These are phyloP conservation scores for Botrytis paeoniae DNA, from an alignment of 2,329 filamentous ascomycete species.

Conservation along the genomic window DNA sequence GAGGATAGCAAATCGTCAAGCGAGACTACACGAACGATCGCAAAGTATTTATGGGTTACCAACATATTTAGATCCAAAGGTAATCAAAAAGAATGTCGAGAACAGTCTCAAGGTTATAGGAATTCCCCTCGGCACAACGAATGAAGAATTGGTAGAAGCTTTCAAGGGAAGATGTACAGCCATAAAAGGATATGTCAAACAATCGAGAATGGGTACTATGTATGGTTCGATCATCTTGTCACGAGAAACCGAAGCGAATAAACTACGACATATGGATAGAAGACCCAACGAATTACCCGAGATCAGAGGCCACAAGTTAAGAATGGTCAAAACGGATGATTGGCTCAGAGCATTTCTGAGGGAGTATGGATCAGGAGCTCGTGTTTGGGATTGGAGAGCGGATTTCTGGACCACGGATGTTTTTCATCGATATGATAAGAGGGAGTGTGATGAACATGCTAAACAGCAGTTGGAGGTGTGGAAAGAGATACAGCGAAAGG, in stretches of 20 bases:
- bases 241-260: neutral
- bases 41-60: conserved; percentile 15
- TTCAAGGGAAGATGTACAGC: conserved; percentile 4
- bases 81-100: conserved; percentile 8
- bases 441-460: neutral
- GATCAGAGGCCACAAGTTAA: neutral
- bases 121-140: neutral
- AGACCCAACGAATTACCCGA: neutral
- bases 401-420: conserved; percentile 20
- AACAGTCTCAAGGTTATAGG: neutral
- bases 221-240: neutral
- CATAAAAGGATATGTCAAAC: conserved; percentile 2
- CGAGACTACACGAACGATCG: neutral
- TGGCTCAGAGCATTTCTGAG: neutral
- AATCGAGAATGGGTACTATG: accelerated
- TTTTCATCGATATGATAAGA: neutral
- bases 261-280: neutral
- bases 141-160: conserved; percentile 2
- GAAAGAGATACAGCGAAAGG: neutral
- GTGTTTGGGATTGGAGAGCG: conserved; percentile 3
- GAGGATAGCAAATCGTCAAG: neutral
- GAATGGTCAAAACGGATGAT: neutral
- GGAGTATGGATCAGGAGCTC: neutral
- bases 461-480: neutral
- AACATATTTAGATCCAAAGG: neutral